Evolutionary conservation across 805 yeast genomes (phyloP), one percentile per base, ranked within the genome.

Genomic region (Komagataella pseudopastoris): DNA sequence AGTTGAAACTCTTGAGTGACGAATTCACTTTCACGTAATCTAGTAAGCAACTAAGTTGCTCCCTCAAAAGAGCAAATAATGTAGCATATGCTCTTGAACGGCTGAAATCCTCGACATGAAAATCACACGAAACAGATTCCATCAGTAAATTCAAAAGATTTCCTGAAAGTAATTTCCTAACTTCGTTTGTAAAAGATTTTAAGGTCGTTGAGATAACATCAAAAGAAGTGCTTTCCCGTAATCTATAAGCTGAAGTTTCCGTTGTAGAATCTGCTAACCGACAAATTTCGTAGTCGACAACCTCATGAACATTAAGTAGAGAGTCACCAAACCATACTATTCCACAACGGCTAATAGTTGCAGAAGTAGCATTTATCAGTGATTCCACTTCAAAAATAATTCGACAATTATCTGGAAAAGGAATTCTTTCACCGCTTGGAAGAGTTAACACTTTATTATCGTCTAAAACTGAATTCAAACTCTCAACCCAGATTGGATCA

Each of bases 401-500:
- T 20, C 77, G 72, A 3, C 88, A 73, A 56, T 83, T 83, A 0
- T 66, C 58, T 0, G 95, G 88, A 1, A 91, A 64, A 1, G 75
- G 68, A 6, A 91, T 61, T 20, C 96, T 76, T 62, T 91, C 98
- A 45, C 98, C 98, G 60, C 81, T 88, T 0, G 98, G 93, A 7
- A 91, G 68, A 0, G 97, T 89, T 46, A 91, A 65, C 1, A 85
- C 56, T 55, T 77, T 80, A 65, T 89, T 91, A 57, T 91, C 98
- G 65, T 91, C 98, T 16, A 91, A 70, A 7, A 89, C 93, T 68
- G 95, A 85, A 67, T 91, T 91, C 56, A 91, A 69, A 52, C 85
- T 84, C 59, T 91, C 98, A 1, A 88, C 88, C 95, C 97, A 91
- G 45, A 79, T 81, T 0, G 98, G 97, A 61, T 91, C 97, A 43